phyloP scores from a whole-genome alignment of 768 basidiomycete genomes.

The Pleurotus citrinopileatus region DNA sequence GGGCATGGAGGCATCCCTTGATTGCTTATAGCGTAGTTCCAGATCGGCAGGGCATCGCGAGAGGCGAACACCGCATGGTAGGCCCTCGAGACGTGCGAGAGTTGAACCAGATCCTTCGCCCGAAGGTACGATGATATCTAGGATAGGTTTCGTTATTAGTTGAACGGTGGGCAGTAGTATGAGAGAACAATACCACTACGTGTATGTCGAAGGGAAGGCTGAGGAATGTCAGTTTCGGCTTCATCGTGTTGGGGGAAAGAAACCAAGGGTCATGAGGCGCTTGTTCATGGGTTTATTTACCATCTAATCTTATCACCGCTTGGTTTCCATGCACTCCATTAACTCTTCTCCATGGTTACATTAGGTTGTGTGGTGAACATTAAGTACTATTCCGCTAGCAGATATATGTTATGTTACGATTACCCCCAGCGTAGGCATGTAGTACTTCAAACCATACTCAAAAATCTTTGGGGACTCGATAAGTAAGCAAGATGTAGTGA shows the following conservation, averaged over 20 bases:
- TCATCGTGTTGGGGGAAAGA: too few species aligned
- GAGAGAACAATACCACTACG: neutral
- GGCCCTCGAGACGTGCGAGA: neutral
- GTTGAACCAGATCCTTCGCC: neutral
- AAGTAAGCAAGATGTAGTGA: neutral
- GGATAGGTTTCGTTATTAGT: neutral
- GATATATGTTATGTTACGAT: neutral
- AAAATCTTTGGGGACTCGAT: neutral
- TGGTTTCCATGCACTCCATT: too few species aligned
- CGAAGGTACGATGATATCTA: neutral
- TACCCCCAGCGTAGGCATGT: neutral
- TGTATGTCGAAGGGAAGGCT: neutral
- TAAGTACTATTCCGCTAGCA: constrained; percentile 9
- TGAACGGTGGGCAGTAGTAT: neutral
- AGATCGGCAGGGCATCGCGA: neutral
- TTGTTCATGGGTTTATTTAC: too few species aligned
- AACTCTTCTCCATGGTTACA: constrained; percentile 3
- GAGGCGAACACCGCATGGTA: neutral
- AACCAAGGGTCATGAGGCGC: too few species aligned
- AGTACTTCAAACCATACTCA: too few species aligned
- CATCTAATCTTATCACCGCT: too few species aligned
- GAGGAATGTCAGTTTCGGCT: neutral
- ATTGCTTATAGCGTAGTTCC: neutral
- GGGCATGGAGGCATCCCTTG: neutral
- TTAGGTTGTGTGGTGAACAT: constrained; percentile 1